Base-by-base conservation (phyloP, 805 yeast genomes). In the Hemisphaericaspora nanyangensis region DNA sequence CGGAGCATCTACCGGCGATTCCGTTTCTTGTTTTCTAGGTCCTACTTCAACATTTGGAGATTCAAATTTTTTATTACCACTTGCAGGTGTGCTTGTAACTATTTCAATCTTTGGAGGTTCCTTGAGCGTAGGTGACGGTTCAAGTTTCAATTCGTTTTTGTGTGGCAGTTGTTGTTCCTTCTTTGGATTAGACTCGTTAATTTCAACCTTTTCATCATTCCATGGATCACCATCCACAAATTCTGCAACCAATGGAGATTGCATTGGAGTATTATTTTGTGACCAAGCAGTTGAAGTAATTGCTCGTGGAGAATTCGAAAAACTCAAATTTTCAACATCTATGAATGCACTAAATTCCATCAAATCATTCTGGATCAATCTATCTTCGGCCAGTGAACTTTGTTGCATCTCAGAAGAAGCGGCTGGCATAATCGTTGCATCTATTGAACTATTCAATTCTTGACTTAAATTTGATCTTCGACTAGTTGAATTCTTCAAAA, bases 261-360 rank as follows among this genome's bases (percentile, higher is more conserved):
- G 26, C 5, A 22, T 25, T 24, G 38, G 29, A 10, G 30, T 12
- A 15, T 3, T 13, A 11, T 12, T 7, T 11, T 16, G 13, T 13
- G 24, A 18, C 7, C n/a, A n/a, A n/a, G n/a, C n/a, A 8, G 12
- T 22, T 8, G 8, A 8, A 12, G 3, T 12, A 8, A 22, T 8
- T 3, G 26, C 26, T 5, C 22, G 34, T 7, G 63, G 63, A 4
- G 62, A 53, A 32, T 47, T 32, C 0, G 56, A 48, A 31, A 65
- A 61, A 47, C 58, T 58, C 42, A 65, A 54, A 42, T 64, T 53
- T 22, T 66, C 73, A 18, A 60, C 56, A 46, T 67, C 70, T 37
- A 68, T 61, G 42, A 56, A 68, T 37, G 68, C 71, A 26, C 64
- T 54, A 39, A 68, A 68, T 41, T 68, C 73, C 42, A 65, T 58